Evolutionary conservation across 441 rosid genomes (phyloP).

Genomic region (Jatropha podagrica): DNA sequence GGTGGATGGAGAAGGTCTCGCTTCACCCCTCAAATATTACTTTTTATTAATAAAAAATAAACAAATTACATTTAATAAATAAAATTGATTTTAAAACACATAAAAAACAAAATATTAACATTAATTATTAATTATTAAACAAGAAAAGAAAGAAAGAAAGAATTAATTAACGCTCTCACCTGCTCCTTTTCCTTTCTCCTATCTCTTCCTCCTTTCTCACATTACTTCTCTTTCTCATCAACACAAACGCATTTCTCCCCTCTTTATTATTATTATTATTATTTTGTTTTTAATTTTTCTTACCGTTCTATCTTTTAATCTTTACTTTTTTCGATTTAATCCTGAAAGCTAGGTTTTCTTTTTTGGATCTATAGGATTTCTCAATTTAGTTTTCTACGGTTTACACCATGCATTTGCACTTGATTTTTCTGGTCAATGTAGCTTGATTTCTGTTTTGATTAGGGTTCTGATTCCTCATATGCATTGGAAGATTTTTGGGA

Average conservation of each 20-base stretch:
- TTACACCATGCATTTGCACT: slow-evolving; percentile 5
- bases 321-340: background rate
- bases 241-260: background rate
- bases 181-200: background rate
- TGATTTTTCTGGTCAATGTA: slow-evolving; percentile 39
- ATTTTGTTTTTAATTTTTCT: background rate
- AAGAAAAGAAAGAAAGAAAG: no score
- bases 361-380: background rate
- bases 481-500: slow-evolving; percentile 8
- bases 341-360: background rate
- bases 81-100: background rate
- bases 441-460: slow-evolving; percentile 19
- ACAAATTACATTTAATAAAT: background rate
- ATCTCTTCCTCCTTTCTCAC: background rate
- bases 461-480: slow-evolving; percentile 28
- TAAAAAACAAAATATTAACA: background rate
- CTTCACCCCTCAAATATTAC: slow-evolving; percentile 10
- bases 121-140: no score
- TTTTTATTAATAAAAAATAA: background rate
- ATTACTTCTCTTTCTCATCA: slow-evolving; percentile 10
- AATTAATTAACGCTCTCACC: background rate
- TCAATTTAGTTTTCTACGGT: background rate
- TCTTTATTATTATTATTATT: background rate
- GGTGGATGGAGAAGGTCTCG: slow-evolving; percentile 24
- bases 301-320: no score